Evolutionary conservation across 139 green algal genomes (phyloP).

Genomic region (Astrephomene gubernaculifera): DNA sequence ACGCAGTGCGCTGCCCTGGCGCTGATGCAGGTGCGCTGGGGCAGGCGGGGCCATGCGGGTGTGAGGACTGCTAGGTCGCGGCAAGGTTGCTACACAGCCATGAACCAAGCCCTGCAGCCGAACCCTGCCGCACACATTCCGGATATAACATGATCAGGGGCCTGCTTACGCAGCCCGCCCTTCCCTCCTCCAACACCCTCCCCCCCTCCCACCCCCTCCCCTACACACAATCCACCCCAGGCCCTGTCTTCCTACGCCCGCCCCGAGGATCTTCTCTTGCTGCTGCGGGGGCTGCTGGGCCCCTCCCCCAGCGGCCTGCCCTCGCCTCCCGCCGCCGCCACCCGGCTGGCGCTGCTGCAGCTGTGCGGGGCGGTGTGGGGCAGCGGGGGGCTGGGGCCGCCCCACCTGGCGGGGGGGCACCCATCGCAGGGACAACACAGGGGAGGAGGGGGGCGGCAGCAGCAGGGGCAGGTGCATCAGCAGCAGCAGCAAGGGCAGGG

Average conservation of each 20-base stretch:
- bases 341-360: constrained; percentile 13
- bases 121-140: no score
- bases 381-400: neutral
- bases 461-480: neutral
- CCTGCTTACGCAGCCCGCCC: neutral
- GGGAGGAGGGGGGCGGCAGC: neutral
- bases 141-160: no score
- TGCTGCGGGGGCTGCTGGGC: constrained; percentile 1
- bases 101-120: no score
- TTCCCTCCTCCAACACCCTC: neutral
- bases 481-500: no score
- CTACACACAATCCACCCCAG: neutral
- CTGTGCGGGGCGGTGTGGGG: neutral
- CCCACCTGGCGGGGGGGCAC: no score
- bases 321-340: neutral
- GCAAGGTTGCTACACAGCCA: no score
- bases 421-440: no score
- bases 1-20: neutral
- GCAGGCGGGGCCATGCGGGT: neutral
- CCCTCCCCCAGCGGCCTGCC: constrained; percentile 7
- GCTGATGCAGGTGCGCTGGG: constrained; percentile 6
- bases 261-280: neutral
- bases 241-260: neutral
- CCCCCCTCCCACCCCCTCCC: neutral
- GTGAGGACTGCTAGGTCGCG: no score